Evolutionary conservation across 345 rosid genomes (phyloP).

Genomic region (Syzygium aqueum): DNA sequence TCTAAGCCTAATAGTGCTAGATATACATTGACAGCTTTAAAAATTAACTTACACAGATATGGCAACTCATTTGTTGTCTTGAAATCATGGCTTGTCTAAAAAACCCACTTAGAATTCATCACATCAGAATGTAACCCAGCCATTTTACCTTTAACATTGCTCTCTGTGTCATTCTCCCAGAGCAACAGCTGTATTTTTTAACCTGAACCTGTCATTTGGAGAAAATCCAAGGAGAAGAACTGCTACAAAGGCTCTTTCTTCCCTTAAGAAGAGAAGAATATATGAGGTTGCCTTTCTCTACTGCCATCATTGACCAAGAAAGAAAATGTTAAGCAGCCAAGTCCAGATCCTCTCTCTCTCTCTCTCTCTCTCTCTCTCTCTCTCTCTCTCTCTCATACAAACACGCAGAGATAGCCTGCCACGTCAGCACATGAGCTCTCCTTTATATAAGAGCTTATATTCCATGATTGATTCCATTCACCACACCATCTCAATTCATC

Average conservation of each 20-base stretch:
- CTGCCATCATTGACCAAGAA: conserved; percentile 32
- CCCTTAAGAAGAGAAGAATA: conserved; percentile 10
- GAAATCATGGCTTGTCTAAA: not conserved
- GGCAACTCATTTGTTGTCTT: not conserved
- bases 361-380: not conserved
- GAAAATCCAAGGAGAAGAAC: not conserved
- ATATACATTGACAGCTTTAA: not conserved
- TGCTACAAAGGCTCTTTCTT: conserved; percentile 14
- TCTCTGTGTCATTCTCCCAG: not conserved
- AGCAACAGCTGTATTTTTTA: not conserved
- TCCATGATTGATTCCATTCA: not conserved
- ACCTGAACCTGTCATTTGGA: not conserved
- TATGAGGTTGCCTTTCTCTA: conserved; percentile 14
- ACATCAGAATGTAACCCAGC: not conserved
- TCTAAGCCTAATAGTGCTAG: not conserved
- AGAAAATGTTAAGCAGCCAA: conserved; percentile 1
- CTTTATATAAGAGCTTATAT: conserved; percentile 13
- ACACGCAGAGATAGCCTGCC: not conserved
- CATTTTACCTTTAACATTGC: not conserved
- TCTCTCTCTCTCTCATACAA: not conserved
- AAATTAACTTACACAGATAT: not conserved
- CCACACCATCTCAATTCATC: not conserved
- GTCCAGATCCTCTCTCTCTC: not conserved
- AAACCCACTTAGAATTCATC: not conserved
- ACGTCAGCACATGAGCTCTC: not conserved